Evolutionary conservation across 805 yeast species (phyloP), one percentile per base, ranked within the genome.

Genomic region (Starmerella sirachaensis): DNA sequence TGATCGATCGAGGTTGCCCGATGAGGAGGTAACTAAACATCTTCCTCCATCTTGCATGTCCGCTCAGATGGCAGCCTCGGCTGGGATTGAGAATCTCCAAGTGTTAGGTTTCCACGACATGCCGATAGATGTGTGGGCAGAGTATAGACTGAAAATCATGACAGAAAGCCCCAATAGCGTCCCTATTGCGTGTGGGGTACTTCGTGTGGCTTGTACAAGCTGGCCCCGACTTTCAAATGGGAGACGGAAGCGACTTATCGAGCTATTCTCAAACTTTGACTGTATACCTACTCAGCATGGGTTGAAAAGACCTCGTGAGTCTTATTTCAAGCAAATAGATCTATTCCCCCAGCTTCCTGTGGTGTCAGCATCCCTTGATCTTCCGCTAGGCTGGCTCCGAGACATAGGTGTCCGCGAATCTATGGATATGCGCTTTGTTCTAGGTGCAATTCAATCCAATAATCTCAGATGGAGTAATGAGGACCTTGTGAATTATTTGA

Each of bases 271-370:
- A 6, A 19, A 33, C 4, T 37, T 46, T 8, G 43, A 51, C 5
- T 58, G 63, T 30, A 52, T 62, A 18, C 63, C 66, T 0, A 62
- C 66, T 2, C 58, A 58, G 23, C 45, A 48, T 12, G 66, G 66
- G 1, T 54, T 59, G 56, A 51, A 51, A 35, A 22, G 22, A 12
- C 65, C 65, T 1, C 11, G 33, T 1, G 61, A 61, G 24, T 34
- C 62, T 3, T 62, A 62, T 35, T 27, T 62, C 8, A 41, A 40
- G 20, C 45, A 43, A 13, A 56, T 61, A 11, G 50, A 52, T 7
- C 46, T 62, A 25, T 62, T 62, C 42, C 64, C 65, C 1, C 46
- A 56, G 32, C 40, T 62, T 17, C 65, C 66, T 1, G 58, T 62
- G 4, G 51, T 55, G 8, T 35, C 34, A 3, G 42, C 35, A 3